These are phyloP conservation scores for Carex arenaria DNA, from an alignment of 202 grass and related monocot species.

Conservation along the genomic window DNA sequence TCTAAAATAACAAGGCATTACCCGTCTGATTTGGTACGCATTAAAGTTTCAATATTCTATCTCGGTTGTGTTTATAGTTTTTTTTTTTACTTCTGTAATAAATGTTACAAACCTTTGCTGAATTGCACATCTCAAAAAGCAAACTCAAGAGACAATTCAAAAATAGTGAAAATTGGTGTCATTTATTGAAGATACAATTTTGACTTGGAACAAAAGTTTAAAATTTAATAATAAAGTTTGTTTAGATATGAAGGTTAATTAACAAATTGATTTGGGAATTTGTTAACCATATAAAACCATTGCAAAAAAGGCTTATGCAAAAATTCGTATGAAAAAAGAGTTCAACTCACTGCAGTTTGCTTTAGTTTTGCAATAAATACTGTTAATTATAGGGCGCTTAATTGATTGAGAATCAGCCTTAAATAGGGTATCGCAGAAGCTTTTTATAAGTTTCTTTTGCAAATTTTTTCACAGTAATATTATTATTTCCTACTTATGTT, in stretches of 20 bases:
- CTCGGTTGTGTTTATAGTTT: background rate
- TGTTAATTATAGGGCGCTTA: background rate
- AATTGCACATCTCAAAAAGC: background rate
- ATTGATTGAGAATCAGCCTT: background rate
- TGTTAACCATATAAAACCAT: background rate
- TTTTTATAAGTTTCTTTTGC: background rate
- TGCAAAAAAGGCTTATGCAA: background rate
- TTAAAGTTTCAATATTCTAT: conserved; percentile 6
- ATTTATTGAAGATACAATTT: background rate
- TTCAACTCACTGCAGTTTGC: no score
- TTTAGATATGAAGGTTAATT: background rate
- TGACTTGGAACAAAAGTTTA: background rate
- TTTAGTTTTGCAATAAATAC: background rate
- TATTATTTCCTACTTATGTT: background rate
- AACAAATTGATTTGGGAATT: background rate
- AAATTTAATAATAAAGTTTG: background rate
- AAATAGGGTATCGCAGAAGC: background rate
- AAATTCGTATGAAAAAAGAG: background rate
- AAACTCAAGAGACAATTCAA: background rate
- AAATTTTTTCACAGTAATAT: background rate
- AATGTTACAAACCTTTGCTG: background rate
- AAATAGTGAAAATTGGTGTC: background rate
- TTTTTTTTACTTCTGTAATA: conserved; percentile 1
- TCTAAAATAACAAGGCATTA: conserved; percentile 40
- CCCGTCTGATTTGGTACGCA: conserved; percentile 57